Evolutionary conservation across 2,329 filamentous ascomycete species (phyloP).

Genomic region (Pseudogymnoascus sp.): DNA sequence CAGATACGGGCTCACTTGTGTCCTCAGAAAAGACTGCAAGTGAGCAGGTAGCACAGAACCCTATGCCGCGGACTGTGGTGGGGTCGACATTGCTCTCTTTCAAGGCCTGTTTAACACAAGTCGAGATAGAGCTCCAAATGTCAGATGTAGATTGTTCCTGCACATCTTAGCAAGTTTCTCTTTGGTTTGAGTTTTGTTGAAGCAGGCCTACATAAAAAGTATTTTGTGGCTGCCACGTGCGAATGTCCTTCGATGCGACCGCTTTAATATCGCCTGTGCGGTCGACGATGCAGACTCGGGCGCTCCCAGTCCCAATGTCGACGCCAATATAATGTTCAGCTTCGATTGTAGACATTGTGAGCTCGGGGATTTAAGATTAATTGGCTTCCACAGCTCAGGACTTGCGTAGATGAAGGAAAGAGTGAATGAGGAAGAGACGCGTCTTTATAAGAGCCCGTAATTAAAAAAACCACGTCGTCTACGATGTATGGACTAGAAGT

Average conservation of each 20-base stretch:
- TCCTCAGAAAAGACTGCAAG: slow-evolving; percentile 84
- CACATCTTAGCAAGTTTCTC: neutral
- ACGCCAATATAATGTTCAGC: slow-evolving; percentile 70
- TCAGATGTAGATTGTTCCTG: slow-evolving; percentile 96
- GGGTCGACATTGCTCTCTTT: slow-evolving; percentile 73
- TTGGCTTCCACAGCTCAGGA: neutral
- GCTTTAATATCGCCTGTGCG: slow-evolving; percentile 79
- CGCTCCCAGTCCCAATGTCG: slow-evolving; percentile 93
- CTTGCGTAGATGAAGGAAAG: neutral
- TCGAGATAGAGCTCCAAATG: slow-evolving; percentile 93
- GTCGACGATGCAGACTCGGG: slow-evolving; percentile 92
- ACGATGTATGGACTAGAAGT: neutral
- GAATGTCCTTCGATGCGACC: slow-evolving; percentile 66
- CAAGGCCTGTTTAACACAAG: slow-evolving; percentile 76
- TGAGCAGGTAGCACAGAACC: slow-evolving; percentile 98
- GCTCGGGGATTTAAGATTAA: neutral
- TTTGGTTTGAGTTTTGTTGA: slow-evolving; percentile 18
- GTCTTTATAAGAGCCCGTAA: neutral
- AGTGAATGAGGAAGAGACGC: neutral
- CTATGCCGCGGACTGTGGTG: slow-evolving; percentile 74
- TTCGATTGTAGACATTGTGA: slow-evolving; percentile 10
- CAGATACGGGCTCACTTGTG: slow-evolving; percentile 82
- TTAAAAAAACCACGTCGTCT: neutral
- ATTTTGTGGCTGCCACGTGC: slow-evolving; percentile 69
- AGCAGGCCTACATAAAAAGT: slow-evolving; percentile 60